Percentiles rank a stretch among this genome's conserved stretches.
These are phyloP conservation scores for Coprinellus aureogranulatus DNA, from an alignment of 768 basidiomycete genomes.

Conservation along the genomic window DNA sequence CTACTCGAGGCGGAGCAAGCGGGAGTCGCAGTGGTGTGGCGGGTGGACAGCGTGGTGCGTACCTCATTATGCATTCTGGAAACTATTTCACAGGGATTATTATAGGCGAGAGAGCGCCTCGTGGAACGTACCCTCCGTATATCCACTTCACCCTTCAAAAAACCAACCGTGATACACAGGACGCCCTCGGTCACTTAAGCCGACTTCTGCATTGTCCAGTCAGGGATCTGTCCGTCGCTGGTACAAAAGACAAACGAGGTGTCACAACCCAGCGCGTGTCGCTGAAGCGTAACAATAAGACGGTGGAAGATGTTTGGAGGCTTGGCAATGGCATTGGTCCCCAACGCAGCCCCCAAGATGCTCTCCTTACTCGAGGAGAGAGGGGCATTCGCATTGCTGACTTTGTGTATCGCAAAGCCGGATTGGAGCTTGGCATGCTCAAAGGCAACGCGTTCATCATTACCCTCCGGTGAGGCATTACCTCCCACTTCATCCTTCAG, in stretches of 20 bases:
- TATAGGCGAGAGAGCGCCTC: constrained; percentile 42
- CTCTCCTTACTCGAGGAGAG: constrained; percentile 73
- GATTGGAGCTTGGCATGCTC: constrained; percentile 90
- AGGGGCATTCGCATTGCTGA: constrained; percentile 87
- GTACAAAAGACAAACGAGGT: constrained; percentile 98
- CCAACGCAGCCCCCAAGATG: constrained; percentile 55
- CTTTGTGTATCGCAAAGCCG: constrained; percentile 76
- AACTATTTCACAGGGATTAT: not conserved
- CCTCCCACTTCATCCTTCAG: not conserved
- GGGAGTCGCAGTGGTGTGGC: constrained; percentile 48
- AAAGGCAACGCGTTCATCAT: constrained; percentile 96
- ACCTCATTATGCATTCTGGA: not conserved
- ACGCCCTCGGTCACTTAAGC: constrained; percentile 79
- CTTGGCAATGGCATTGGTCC: constrained; percentile 66
- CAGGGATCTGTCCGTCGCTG: constrained; percentile 86
- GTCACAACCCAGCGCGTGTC: constrained; percentile 93
- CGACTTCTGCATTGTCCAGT: constrained; percentile 71
- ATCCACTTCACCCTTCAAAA: constrained; percentile 97
- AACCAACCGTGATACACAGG: constrained; percentile 96
- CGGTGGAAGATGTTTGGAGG: constrained; percentile 83
- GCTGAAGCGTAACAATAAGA: constrained; percentile 70
- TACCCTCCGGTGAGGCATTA: constrained; percentile 70
- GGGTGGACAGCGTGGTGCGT: constrained; percentile 35
- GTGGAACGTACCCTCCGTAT: constrained; percentile 76
- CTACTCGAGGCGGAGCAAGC: constrained; percentile 42